These are phyloP conservation scores for Diaporthe nobilis DNA, from an alignment of 2,329 filamentous ascomycete genomes.

Conservation along the genomic window DNA sequence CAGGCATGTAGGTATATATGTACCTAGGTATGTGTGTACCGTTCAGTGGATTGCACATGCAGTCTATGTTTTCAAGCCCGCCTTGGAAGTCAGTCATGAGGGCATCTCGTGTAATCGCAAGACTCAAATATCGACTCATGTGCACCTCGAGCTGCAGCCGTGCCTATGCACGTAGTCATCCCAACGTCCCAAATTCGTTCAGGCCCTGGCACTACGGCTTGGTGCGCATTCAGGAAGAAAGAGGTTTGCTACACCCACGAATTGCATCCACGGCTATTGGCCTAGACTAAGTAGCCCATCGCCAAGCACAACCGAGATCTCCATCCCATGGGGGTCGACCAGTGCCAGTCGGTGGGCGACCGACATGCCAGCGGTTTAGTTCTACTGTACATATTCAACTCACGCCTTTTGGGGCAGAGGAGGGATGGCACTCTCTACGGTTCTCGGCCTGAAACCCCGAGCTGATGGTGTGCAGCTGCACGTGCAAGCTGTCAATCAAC, in stretches of 20 bases:
- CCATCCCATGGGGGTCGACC: background rate
- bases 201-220: background rate
- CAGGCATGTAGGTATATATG: background rate
- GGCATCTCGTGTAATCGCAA: background rate
- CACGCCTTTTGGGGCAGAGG: background rate
- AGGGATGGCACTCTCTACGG: no score
- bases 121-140: background rate
- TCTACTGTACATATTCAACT: background rate
- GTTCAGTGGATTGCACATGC: background rate
- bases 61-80: background rate
- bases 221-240: background rate
- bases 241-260: background rate
- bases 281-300: conserved; percentile 1
- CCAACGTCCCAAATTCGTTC: background rate
- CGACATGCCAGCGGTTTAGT: background rate
- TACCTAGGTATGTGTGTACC: background rate
- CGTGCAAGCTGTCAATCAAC: background rate
- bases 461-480: background rate
- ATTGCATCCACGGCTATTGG: background rate
- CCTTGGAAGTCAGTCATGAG: conserved; percentile 8
- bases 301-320: conserved; percentile 17
- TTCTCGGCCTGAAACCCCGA: background rate
- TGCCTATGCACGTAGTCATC: background rate
- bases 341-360: conserved; percentile 1
- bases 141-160: conserved; percentile 5